Evolutionary conservation across 2,329 filamentous ascomycete species (phyloP), one percentile per base, ranked within the genome.

Genomic region (Pezicula rhizophila): DNA sequence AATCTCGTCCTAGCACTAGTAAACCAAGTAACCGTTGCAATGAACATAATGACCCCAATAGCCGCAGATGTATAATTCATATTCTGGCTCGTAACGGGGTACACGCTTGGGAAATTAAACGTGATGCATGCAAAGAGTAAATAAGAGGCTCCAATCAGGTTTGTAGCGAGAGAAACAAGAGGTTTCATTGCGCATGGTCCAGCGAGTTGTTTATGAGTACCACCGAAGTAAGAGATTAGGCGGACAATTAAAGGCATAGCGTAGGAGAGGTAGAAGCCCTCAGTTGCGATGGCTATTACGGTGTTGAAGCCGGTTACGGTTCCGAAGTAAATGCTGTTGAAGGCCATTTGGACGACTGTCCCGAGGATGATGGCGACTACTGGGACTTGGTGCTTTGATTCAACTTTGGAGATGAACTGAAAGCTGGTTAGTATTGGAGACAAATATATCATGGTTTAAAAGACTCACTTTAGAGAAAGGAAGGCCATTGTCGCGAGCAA

Each of bases 41-140:
- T 66, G 5, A 78, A 51, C 60, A 73, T 77, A 35, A 80, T 73
- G 2, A 76, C 66, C 0, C 77, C 77, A 26, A 79, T 72, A 0
- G 77, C 77, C 1, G 78, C 77, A 18, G 70, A 73, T 0, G 75
- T 79, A 53, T 79, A 80, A 50, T 79, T 81, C 77, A 80, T 81
- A 33, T 76, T 77, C 23, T 76, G 69, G 31, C 67, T 67, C 1
- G 65, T 68, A n/a, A 81, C 75, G 0, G 78, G 78, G 6, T 61
- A 69, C 0, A 69, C 58, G 0, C 68, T 71, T 0, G 78, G 77
- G 48, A 80, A 76, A 49, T 79, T 80, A 58, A 80, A 79, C 0
- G 76, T 76, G 46, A 80, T 74, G 23, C 70, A 72, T 2, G 74
- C 72, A 48, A 80, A 80, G 1, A 75, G 58, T 3, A 80, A 63